phyloP scores from a whole-genome alignment of 805 yeast species.

The Saccharomycopsis javanensis region DNA sequence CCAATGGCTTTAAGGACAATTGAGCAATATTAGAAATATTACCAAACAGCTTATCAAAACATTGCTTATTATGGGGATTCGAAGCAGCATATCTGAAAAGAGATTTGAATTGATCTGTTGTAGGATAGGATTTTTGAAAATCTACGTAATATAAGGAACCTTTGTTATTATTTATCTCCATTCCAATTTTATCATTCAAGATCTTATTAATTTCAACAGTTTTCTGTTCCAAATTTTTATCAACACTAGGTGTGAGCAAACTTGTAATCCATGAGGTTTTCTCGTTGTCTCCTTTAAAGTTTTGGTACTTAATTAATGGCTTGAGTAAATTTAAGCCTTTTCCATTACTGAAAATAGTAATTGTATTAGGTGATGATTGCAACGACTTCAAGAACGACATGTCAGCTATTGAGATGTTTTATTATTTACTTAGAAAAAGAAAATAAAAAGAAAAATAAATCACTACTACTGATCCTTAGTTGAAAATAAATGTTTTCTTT shows the following conservation, averaged over 20 bases:
- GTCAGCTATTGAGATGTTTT: not conserved
- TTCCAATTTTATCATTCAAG: constrained; percentile 4
- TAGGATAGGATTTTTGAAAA: constrained; percentile 16
- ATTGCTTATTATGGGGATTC: constrained; percentile 3
- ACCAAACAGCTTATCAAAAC: not conserved
- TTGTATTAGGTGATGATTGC: constrained; percentile 28
- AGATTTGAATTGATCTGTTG: constrained; percentile 14
- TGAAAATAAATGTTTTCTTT: no score
- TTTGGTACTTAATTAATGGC: constrained; percentile 13
- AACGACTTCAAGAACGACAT: constrained; percentile 32
- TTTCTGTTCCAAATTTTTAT: not conserved
- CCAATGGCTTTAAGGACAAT: not conserved
- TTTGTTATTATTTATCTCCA: constrained; percentile 15
- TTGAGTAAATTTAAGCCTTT: constrained; percentile 9
- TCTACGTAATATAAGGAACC: constrained; percentile 16
- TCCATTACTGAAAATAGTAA: constrained; percentile 27
- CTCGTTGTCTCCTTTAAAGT: not conserved
- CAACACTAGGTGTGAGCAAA: constrained; percentile 2
- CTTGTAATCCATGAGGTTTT: constrained; percentile 12
- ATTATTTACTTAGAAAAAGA: not conserved
- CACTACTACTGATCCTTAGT: no score
- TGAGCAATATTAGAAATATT: not conserved
- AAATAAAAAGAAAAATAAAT: not conserved
- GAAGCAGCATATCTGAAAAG: constrained; percentile 9
- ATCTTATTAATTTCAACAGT: constrained; percentile 16